Evolutionary conservation across 2,329 filamentous ascomycete genomes (phyloP), one percentile per base, ranked within the genome.

Genomic region (Fusarium penzigii): DNA sequence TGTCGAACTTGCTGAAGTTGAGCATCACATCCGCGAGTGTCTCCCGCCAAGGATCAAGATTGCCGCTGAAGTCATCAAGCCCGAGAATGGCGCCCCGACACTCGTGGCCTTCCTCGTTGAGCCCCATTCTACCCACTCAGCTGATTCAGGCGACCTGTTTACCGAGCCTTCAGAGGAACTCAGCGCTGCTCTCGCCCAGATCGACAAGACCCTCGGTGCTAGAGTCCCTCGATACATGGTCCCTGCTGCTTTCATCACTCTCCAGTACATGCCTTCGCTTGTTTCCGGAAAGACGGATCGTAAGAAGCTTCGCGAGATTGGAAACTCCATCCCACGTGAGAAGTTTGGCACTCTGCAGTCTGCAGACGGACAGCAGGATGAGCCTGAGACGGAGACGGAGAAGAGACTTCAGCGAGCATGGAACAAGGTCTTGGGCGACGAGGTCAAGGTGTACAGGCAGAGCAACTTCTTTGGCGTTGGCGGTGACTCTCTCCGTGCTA

Each of bases 1-100:
- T 49, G 78, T 87, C 52, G 88, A 85, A 70, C 74, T 85, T 32
- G 73, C 75, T 5, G 78, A 80, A 56, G 77, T 80, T 12, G 78
- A 80, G 58, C 74, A 76, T 52, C 73, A 79, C 55, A 72, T 79
- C 52, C 67, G 69, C 9, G 66, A 70, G 43, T 39, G 49, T 42
- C 57, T 81, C 17, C 73, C 75, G 0, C 53, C 68, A 0, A 69
- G 68, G 2, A 72, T 71, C 2, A 71, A 70, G 39, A 73, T 79
- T 1, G 74, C 72, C 0, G 75, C 75, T 3, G 78, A 81, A 52
- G 74, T 78, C 43, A 76, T 78, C 56, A 73, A n/a, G 66, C 67
- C 9, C 68, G 76, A 43, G 72, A 53, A 44, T 16, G 53, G 56
- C 25, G 51, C 53, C 32, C 53, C 57, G 1, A 59, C 53, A 44